These are phyloP conservation scores for Phylloporus sp. DNA, from an alignment of 768 basidiomycete species.

Conservation along the genomic window DNA sequence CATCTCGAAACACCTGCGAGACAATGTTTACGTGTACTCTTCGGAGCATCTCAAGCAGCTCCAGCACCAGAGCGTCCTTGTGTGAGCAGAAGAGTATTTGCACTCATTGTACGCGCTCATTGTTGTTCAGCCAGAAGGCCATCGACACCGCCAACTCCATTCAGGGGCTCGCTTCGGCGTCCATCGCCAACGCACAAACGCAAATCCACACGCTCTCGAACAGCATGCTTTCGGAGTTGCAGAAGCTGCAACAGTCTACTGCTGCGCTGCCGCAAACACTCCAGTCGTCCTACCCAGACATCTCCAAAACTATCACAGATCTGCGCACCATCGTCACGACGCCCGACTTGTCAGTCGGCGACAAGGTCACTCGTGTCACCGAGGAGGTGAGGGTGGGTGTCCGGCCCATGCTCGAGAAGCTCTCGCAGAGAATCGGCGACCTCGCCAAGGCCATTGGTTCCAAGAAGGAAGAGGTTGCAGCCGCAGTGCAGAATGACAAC, in stretches of 20 bases:
- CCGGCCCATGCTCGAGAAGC: constrained; percentile 52
- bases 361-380: constrained; percentile 54
- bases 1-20: constrained; percentile 59
- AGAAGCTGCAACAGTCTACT: constrained; percentile 59
- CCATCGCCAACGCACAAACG: constrained; percentile 48
- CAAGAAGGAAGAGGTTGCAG: constrained; percentile 26
- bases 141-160: constrained; percentile 63
- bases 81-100: constrained; percentile 40
- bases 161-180: constrained; percentile 53
- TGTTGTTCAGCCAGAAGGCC: constrained; percentile 53
- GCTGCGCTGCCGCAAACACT: constrained; percentile 54
- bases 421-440: constrained; percentile 37
- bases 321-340: constrained; percentile 47
- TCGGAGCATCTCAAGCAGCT: constrained; percentile 68
- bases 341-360: constrained; percentile 53
- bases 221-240: constrained; percentile 60
- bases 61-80: constrained; percentile 57
- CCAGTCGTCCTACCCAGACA: constrained; percentile 52
- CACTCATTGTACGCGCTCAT: constrained; percentile 5
- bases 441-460: constrained; percentile 22
- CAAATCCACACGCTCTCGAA: constrained; percentile 59
- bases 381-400: constrained; percentile 58
- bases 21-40: constrained; percentile 60
- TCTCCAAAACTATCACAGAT: constrained; percentile 49
- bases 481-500: constrained; percentile 6